Percentiles rank a stretch among this genome's conserved stretches.
These are phyloP conservation scores for Colletotrichum spaethianum DNA, from an alignment of 2,329 filamentous ascomycete species.

Conservation along the genomic window DNA sequence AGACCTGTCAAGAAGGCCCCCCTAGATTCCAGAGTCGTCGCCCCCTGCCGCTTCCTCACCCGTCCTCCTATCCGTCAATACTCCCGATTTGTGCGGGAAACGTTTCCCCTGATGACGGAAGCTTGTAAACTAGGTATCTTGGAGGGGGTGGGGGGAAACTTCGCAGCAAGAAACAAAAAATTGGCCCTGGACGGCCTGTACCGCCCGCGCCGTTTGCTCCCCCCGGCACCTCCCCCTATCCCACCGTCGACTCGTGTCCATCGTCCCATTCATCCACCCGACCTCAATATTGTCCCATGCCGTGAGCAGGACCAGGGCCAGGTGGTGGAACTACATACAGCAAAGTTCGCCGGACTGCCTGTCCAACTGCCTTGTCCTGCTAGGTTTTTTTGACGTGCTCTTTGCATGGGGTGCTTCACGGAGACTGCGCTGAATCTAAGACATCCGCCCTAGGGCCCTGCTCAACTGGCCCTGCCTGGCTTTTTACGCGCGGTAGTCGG, in stretches of 20 bases:
- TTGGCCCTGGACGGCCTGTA: not conserved
- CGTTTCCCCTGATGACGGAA: constrained; percentile 16
- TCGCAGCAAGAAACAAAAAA: not conserved
- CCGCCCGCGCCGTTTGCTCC: constrained; percentile 6
- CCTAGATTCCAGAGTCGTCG: constrained; percentile 37
- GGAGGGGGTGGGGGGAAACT: not conserved
- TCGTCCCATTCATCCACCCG: not conserved
- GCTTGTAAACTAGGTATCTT: not conserved
- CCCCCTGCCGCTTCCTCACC: constrained; percentile 20
- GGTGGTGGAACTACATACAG: not conserved
- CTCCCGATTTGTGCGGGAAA: constrained; percentile 1
- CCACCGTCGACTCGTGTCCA: not conserved
- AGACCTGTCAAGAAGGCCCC: constrained; percentile 7
- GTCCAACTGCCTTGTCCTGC: not conserved
- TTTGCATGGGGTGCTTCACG: too few species aligned
- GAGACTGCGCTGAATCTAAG: not conserved
- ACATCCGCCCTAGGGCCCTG: not conserved
- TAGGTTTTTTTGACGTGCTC: not conserved
- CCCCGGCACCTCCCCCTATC: not conserved
- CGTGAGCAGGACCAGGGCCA: not conserved
- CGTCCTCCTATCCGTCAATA: not conserved
- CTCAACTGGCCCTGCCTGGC: not conserved
- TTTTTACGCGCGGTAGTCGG: not conserved
- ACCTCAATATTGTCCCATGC: not conserved
- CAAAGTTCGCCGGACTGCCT: not conserved